Base-by-base conservation (phyloP, 495 filamentous ascomycete genomes). In the Peziza echinospora region DNA sequence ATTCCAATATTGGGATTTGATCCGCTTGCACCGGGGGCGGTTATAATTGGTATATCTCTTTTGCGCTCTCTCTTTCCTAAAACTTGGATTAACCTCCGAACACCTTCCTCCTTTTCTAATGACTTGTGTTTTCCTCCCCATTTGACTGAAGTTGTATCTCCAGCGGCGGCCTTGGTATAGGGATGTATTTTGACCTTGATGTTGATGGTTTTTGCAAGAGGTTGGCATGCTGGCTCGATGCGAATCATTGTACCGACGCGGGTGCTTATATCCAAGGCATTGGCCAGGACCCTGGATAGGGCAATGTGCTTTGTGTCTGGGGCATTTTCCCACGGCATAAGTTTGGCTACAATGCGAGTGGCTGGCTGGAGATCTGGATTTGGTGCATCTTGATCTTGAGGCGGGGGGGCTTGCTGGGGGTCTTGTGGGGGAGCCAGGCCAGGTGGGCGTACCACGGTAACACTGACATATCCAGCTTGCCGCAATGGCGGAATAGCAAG, bases 191-290 rank as follows among this genome's bases (percentile, higher is more conserved):
- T 89, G 16, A 97, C 57, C 49, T 67, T 68, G 50, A 50, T 28
- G 60, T 60, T 40, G 65, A 67, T 17, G 22, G 67, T 71, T 47
- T 70, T 70, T 37, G 72, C 64, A 16, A 73, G 51, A 45, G 67
- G 76, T 24, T 65, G 61, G 8, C 77, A 76, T 6, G 81, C 79
- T 22, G 80, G 73, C 55, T 93, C 83, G 13, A 97, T 64, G 42
- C 84, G 79, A 26, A 89, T 67, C 47, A 94, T 73, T 13, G 84
- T 84, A n/a, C 89, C 89, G 19, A 93, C 80, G 21, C 93, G 68
- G 3, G 73, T 75, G 28, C 73, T 63, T 23, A 72, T 72, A 8
- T 74, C 72, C 24, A 97, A 69, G 3, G 77, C 69, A 5, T 72
- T 71, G 55, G 80, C 85, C 6, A 97, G 63, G 3, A 76, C 57